Base-by-base conservation (phyloP, 2,329 filamentous ascomycete species). In the Orbilia ellipsospora region DNA sequence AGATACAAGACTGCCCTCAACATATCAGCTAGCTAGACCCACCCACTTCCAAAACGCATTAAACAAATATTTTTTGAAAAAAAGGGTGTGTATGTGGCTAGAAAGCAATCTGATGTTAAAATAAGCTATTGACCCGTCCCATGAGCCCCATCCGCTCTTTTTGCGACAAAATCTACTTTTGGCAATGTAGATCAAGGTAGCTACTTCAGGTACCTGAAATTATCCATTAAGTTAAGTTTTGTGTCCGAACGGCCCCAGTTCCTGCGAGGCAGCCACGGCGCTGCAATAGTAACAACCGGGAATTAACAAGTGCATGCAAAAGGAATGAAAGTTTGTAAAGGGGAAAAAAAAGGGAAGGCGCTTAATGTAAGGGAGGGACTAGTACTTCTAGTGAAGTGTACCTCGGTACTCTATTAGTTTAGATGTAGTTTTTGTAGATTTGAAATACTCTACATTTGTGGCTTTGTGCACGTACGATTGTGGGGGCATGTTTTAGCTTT, bases 51-150 rank as follows among this genome's bases (percentile, higher is more conserved):
- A 20, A 55, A 4, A 15, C 51, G 12, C 51, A 28, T 23, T 1
- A 28, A 55, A 20, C 10, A 28, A 18, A 28, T n/a, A 36, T 28
- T 2, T n/a, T 13, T 23, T n/a, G n/a, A 4, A 52, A 13, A 18
- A 18, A 15, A 48, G 12, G 48, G n/a, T 18, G 18, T 18, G 4
- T 20, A 15, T 12, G 40, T 12, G 42, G 16, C 16, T 42, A 28
- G 56, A 69, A 15, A 45, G 16, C 12, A 42, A 52, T 20, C 10
- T 70, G 66, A 70, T 56, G 66, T 70, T 70, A 70, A 70, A 70
- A 70, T 70, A 70, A 70, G 59, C 66, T 70, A 63, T 51, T 40
- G 31, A 36, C 31, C 2, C 31, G 31, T 36, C 65, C 44, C 50
- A 15, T 42, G n/a, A 42, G 31, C 31, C 31, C 31, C 31, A 36